Base-by-base conservation (phyloP, 2,329 filamentous ascomycete genomes). In the Blastomyces silverae region DNA sequence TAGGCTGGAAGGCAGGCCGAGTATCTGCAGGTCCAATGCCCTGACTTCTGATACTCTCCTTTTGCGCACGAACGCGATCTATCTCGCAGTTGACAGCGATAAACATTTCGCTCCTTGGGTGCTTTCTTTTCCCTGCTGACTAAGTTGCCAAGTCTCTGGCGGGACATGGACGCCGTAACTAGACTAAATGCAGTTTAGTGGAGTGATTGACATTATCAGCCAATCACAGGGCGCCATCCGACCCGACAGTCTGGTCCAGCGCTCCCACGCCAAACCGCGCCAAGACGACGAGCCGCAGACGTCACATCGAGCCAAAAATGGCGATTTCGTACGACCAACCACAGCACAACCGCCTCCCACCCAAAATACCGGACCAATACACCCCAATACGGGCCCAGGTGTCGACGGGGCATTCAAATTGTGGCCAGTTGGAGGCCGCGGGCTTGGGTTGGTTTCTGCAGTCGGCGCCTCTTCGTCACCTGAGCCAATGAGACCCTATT, bases 241-340 rank as follows among this genome's bases (percentile, higher is more conserved):
- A 42, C 56, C 56, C 56, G 56, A 42, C 56, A 42, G 56, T 3
- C 34, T 37, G 56, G 56, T 34, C 28, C 37, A 58, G 34, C 56
- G n/a, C n/a, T 7, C 56, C 15, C 10, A 17, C 53, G 34, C 53
- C 17, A 53, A 53, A 25, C 25, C 11, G 10, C 13, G 50, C 50
- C 50, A 53, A 53, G 37, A 42, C 20, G 31, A 17, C 56, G 56
- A 58, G 56, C 37, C 56, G 56, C 37, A 58, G 56, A 58, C 56
- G 37, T 58, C 56, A 44, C 56, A 42, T 44, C 56, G 7, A 58
- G 37, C 56, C 20, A 58, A 17, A 17, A 17, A 53, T 17, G 15
- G 50, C 25, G 25, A 28, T 31, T 28, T 28, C 28, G 34, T 37
- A 37, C 53, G 15, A 56, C 37, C 56, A 42, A 58, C 37, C 56